Evolutionary conservation across 78 protist species (phyloP).

Genomic region (Dictyostelium discoideum): DNA sequence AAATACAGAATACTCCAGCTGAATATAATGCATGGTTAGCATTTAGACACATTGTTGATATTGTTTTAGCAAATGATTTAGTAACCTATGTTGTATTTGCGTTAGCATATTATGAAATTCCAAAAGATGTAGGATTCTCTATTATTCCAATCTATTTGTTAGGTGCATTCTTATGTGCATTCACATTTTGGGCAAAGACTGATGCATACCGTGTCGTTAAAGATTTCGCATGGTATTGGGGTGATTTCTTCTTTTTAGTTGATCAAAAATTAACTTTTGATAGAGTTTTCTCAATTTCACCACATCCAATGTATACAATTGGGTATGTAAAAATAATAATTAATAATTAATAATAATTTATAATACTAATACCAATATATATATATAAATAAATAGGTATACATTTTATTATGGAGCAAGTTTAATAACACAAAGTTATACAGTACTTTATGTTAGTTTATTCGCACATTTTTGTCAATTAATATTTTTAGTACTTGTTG

Average conservation of each 20-base stretch:
- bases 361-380: not conserved
- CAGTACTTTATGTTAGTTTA: slow-evolving; percentile 86
- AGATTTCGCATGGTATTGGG: slow-evolving; percentile 97
- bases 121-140: slow-evolving; percentile 19
- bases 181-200: slow-evolving; percentile 89
- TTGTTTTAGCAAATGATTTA: slow-evolving; percentile 87
- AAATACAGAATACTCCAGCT: slow-evolving; percentile 64
- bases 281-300: slow-evolving; percentile 92
- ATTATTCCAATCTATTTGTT: slow-evolving; percentile 69
- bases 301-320: slow-evolving; percentile 95
- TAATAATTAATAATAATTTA: not conserved
- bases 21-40: slow-evolving; percentile 92
- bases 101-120: slow-evolving; percentile 25
- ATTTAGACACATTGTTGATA: slow-evolving; percentile 89
- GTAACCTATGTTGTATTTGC: slow-evolving; percentile 68
- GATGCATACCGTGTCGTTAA: slow-evolving; percentile 94
- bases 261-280: slow-evolving; percentile 87
- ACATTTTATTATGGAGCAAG: slow-evolving; percentile 87
- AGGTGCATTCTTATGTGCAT: slow-evolving; percentile 76
- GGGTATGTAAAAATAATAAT: slow-evolving; percentile 58
- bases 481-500: slow-evolving; percentile 87
- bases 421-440: slow-evolving; percentile 87
- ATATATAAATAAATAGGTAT: slow-evolving; percentile 31
- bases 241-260: slow-evolving; percentile 93
- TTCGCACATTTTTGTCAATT: slow-evolving; percentile 90